A percentile compares a stretch with the other conserved stretches of the same genome.
phyloP scores from a whole-genome alignment of 2,329 filamentous ascomycete species.

The Colletotrichum truncatum region DNA sequence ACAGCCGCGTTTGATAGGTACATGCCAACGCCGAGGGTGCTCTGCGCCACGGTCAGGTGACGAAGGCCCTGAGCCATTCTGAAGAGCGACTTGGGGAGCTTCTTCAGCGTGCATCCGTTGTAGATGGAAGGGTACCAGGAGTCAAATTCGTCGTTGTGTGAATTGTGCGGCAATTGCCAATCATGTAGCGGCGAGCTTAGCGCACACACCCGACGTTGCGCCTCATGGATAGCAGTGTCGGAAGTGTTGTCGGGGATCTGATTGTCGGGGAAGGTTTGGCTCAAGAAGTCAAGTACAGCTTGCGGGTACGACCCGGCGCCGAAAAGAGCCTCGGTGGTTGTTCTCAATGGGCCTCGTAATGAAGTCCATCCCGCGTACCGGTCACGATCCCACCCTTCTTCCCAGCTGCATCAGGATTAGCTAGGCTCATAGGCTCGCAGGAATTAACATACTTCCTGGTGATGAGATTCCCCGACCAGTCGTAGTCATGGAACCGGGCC shows the following conservation, averaged over 20 bases:
- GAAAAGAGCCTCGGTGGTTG: conserved; percentile 23
- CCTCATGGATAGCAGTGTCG: background rate
- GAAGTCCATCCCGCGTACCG: conserved; percentile 16
- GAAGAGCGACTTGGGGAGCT: conserved; percentile 20
- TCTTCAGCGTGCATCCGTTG: conserved; percentile 13
- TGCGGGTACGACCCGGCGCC: conserved; percentile 20
- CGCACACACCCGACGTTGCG: conserved; percentile 5
- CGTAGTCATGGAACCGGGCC: conserved; percentile 27
- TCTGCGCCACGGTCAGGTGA: conserved; percentile 17
- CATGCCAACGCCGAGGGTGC: conserved; percentile 28
- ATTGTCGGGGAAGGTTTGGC: conserved; percentile 10
- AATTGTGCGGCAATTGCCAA: conserved; percentile 28
- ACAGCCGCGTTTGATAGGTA: conserved; percentile 26
- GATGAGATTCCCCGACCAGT: conserved; percentile 25
- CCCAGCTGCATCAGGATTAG: conserved; percentile 4
- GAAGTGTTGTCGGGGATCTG: background rate
- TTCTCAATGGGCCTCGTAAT: conserved; percentile 10
- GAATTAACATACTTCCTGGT: conserved; percentile 13
- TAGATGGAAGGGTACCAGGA: conserved; percentile 24
- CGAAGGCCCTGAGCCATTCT: conserved; percentile 18
- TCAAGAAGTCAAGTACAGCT: conserved; percentile 11
- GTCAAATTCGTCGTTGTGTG: conserved; percentile 19
- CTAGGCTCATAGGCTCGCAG: background rate
- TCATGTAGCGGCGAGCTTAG: conserved; percentile 8
- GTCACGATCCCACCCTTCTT: conserved; percentile 16